Conservation (phyloP, 306 rosid genomes). For the Luffa acutangula region DNA sequence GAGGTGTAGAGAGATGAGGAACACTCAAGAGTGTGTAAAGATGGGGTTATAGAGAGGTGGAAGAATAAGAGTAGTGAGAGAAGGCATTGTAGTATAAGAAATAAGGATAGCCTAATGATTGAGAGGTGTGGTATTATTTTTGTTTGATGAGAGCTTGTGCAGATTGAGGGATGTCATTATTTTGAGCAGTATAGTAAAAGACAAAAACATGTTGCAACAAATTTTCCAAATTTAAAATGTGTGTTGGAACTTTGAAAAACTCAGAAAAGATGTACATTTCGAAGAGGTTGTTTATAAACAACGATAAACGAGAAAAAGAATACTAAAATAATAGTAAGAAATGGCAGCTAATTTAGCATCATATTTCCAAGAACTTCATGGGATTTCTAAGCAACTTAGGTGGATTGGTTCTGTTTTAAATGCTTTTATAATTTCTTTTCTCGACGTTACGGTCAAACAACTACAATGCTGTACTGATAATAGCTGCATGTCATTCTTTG, state of each 20-base stretch:
- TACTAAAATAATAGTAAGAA: not conserved
- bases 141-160: not conserved
- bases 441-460: not conserved
- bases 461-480: not conserved
- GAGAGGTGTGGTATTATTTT: not conserved
- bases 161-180: not conserved
- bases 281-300: not conserved
- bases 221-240: slow-evolving; percentile 1
- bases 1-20: not conserved
- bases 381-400: not conserved
- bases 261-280: not conserved
- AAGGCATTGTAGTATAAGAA: not conserved
- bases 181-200: not conserved
- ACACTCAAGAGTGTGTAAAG: not conserved
- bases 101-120: slow-evolving; percentile 2
- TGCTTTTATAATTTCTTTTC: not conserved
- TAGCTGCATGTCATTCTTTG: slow-evolving; percentile 5
- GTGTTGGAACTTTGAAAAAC: slow-evolving; percentile 12
- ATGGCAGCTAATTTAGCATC: not conserved
- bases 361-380: not conserved
- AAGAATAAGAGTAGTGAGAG: not conserved
- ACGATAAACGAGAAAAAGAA: not conserved
- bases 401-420: not conserved
- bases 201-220: not conserved
- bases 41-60: not conserved